Base-by-base conservation (phyloP, 768 basidiomycete species). In the Tricholoma terreum region DNA sequence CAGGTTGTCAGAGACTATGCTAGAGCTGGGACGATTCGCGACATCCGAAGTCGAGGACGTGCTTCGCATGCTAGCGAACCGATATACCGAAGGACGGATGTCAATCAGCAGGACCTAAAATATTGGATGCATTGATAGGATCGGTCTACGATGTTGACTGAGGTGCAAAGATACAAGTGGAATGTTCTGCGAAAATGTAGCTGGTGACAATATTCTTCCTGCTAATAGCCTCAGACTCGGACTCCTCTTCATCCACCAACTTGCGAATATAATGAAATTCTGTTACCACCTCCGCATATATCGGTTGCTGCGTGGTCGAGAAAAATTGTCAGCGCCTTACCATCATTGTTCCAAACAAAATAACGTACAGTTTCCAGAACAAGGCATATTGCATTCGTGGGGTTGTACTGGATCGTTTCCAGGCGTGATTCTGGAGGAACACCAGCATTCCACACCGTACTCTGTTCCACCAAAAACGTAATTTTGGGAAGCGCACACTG, bases 391-490 rank as follows among this genome's bases (percentile, higher is more conserved):
- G 56, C 74, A 74, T 19, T 73, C 66, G 14, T 56, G 61, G 14
- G 67, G 65, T 2, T 67, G 50, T 7, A 65, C 61, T 0, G 17
- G 54, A 4, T 60, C 19, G 4, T 60, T 67, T 8, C 66, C 68
- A 10, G 61, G 15, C 4, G 60, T 61, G 17, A 74, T 61, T 0
- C 61, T 58, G 17, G 66, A 61, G 1, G 65, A 63, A 46, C 71
- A 75, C 63, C 61, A 75, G 54, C 73, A 73, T 55, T 75, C 71
- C 0, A 59, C 55, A 9, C 71, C 68, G 48, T 71, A 73, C 52
- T 75, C 72, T 11, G 69, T 63, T 0, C 73, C 74, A 3, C 64
- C 71, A 48, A 65, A 75, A 1, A 53, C 31, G 43, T 68, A 75
- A 1, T 70, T 71, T 3, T 57, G 56, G 6, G 61, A 56, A 9